Percentiles rank a stretch among this genome's conserved stretches.
Evolutionary conservation across 306 rosid species (phyloP).

Genomic region (Cucurbita moschata): DNA sequence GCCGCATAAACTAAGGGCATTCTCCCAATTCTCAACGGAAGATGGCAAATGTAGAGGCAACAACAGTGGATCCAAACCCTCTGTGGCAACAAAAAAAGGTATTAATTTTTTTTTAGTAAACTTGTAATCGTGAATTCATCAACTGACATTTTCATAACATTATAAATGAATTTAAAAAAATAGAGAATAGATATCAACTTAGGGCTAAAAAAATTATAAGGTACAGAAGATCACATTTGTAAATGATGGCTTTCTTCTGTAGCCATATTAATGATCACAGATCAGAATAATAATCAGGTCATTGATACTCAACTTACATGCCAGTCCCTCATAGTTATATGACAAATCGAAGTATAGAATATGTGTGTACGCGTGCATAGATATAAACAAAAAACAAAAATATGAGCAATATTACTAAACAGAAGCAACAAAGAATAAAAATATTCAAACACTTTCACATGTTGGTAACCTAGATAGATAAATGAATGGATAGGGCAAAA

Average conservation of each 20-base stretch:
- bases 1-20: conserved; percentile 19
- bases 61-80: conserved; percentile 42
- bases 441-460: not conserved
- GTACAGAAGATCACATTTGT: not conserved
- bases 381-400: not conserved
- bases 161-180: not conserved
- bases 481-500: not conserved
- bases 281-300: not conserved
- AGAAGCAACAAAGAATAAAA: not conserved
- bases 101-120: not conserved
- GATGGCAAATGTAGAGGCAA: conserved; percentile 53
- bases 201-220: not conserved
- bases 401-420: not conserved
- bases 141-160: not conserved
- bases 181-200: not conserved
- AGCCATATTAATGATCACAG: not conserved
- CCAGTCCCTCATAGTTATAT: not conserved
- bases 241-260: not conserved
- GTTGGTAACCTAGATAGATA: not conserved
- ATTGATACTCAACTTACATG: not conserved
- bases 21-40: conserved; percentile 19
- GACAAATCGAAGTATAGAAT: not conserved
- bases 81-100: conserved; percentile 20
- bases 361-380: not conserved
- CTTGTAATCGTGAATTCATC: not conserved